Evolutionary conservation across 192 early-diverging fungal genomes (phyloP), one percentile per base, ranked within the genome.

Genomic region (Coemansia sp.): DNA sequence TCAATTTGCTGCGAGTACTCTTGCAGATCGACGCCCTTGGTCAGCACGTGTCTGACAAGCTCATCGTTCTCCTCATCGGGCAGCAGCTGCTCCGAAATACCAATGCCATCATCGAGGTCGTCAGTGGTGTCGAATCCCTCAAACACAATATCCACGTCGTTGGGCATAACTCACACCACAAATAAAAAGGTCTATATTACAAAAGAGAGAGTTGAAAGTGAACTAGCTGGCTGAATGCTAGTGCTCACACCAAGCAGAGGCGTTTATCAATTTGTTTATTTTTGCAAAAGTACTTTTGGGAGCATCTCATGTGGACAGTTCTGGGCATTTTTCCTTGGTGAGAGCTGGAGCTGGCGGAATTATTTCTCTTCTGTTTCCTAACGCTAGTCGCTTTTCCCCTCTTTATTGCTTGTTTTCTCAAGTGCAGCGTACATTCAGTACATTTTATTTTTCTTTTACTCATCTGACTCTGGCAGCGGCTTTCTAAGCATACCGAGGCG

Each of bases 1-100:
- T 90, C 88, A 12, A 97, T 85, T 36, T 93, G 80, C 46, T 82
- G 86, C 6, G 90, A 88, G 75, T 96, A 93, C 66, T 91, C 87
- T 15, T 92, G 86, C 51, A 98, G 83, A 74, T 96, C 93, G 62
- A 93, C 85, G 28, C 91, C 93, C 74, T 89, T 62, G 7, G 85
- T 84, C 44, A 98, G 78, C 4, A 91, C 89, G 37, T 93, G 83
- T 42, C 83, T 85, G 37, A 98, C 91, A 34, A 94, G 83, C 50
- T 87, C 87, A 69, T 98, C 93, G 72, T 92, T 91, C 56, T 93
- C 83, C 53, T 93, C 89, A 49, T 89, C 88, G 9, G 61, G 66
- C 34, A 82, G 59, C 42, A 65, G 54, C 46, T 56, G 53, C 23
- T 63, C 60, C 4, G 37, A 52, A 9, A n/a, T 20, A 19, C 37